Percentiles rank a stretch among this genome's conserved stretches.
phyloP scores from a whole-genome alignment of 169 alveolate species.

The Amoebophrya sp. region DNA sequence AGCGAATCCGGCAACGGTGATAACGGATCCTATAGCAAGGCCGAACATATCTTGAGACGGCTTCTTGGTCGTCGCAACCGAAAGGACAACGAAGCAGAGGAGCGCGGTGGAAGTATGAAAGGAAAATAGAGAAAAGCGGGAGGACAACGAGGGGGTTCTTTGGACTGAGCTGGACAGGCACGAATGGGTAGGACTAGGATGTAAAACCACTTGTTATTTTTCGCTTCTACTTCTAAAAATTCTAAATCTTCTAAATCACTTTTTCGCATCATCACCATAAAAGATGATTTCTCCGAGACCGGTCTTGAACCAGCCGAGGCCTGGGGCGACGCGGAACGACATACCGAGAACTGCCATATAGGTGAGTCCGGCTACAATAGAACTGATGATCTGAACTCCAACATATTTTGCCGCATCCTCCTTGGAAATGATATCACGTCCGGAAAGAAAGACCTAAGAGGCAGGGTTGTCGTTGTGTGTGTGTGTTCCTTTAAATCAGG shows the following conservation, averaged over 20 bases:
- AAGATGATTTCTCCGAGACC: constrained; percentile 35
- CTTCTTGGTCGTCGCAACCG: constrained; percentile 24
- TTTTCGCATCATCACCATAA: no score
- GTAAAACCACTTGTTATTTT: no score
- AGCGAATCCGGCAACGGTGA: constrained; percentile 45
- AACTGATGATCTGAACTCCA: constrained; percentile 33
- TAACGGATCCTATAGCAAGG: constrained; percentile 42
- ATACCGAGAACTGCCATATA: constrained; percentile 23
- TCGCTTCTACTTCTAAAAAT: no score
- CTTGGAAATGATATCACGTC: constrained; percentile 26
- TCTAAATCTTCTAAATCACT: no score
- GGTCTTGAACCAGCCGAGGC: constrained; percentile 8
- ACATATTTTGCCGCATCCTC: constrained; percentile 34
- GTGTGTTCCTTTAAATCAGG: no score
- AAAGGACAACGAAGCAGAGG: constrained; percentile 42
- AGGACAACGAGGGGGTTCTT: no score
- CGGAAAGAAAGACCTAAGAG: no score
- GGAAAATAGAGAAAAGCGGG: no score
- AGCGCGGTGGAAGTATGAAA: constrained; percentile 40
- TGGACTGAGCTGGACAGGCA: no score
- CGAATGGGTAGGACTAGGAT: no score
- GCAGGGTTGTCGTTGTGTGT: no score
- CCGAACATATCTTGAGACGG: constrained; percentile 37
- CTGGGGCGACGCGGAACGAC: constrained; percentile 30
- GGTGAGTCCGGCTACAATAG: constrained; percentile 36